Base-by-base conservation (phyloP, 345 rosid species). In the Firmiana major region DNA sequence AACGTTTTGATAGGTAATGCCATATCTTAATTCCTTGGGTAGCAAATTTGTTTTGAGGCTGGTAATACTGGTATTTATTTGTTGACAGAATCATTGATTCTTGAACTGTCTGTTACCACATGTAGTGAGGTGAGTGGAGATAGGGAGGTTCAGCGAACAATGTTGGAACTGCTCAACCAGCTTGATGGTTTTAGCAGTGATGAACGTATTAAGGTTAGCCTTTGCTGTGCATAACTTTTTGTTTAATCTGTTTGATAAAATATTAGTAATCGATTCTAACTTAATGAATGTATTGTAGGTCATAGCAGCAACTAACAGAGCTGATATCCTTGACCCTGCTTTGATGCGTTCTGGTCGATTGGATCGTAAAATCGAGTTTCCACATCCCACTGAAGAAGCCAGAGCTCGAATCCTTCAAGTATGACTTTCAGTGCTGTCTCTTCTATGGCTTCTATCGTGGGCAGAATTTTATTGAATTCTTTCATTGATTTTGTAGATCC, bases 141-240 rank as follows among this genome's bases (percentile, higher is more conserved):
- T 78, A 90, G 98, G 87, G 99, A 97, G 81, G 99, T 97, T 48
- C 99, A 97, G 83, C 90, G 99, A 77, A 97, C 99, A 58, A 97
- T 97, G 99, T 84, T 97, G 78, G 99, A 97, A 84, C 84, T 97
- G 80, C 98, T 97, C 65, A 94, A 97, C 78, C 99, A 97, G 84
- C 99, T 97, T 62, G 99, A 97, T 79, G 99, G 99, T 19, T 97
- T 97, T 82, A 97, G 97, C 62, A 97, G 99, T n/a, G 99, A 97
- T 77, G 98, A 97, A 31, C 89, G 97, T 26, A 94, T 97, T 76
- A 97, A 97, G 97, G 99, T 91, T 77, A 26, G 81, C 67, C n/a
- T 53, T 64, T 69, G 0, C 60, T 36, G 42, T 53, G 26, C 55
- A 6, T 58, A 26, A 19, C 45, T 16, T 21, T 16, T 59, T 82